These are phyloP conservation scores for Fraxinus excelsior DNA, from an alignment of 257 asterid species.

Conservation along the genomic window DNA sequence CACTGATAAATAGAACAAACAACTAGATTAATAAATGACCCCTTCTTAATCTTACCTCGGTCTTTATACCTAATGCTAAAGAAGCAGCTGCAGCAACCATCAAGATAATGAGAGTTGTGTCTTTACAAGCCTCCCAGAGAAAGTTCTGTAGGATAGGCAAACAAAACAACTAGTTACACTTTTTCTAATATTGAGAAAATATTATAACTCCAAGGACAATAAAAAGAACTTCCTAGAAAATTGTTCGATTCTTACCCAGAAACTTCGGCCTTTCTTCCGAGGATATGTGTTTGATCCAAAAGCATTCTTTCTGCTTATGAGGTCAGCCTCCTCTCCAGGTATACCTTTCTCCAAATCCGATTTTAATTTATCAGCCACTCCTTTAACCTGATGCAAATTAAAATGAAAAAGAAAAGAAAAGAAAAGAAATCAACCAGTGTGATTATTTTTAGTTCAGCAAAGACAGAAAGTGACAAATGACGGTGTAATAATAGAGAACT, in stretches of 20 bases:
- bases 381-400: conserved; percentile 53
- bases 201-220: not conserved
- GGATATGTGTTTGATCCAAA: conserved; percentile 97
- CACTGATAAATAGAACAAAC: not conserved
- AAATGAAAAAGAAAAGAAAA: not conserved
- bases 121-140: conserved; percentile 93
- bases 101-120: conserved; percentile 87
- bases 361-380: conserved; percentile 66
- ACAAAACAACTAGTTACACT: conserved; percentile 8
- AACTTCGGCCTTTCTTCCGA: conserved; percentile 85
- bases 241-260: conserved; percentile 59
- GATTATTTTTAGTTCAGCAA: not conserved
- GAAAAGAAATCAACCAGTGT: not conserved
- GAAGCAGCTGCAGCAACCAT: conserved; percentile 99
- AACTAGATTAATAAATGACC: not conserved
- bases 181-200: conserved; percentile 7
- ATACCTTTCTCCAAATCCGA: conserved; percentile 68
- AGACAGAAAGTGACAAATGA: not conserved
- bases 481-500: conserved; percentile 37
- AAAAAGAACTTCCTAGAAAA: conserved; percentile 10
- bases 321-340: conserved; percentile 70
- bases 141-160: conserved; percentile 54
- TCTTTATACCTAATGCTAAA: conserved; percentile 83
- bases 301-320: conserved; percentile 57
- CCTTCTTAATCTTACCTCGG: conserved; percentile 62